Evolutionary conservation across 1,139 yeast genomes (phyloP), one percentile per base, ranked within the genome.

Genomic region (Chernovozyma aurita): DNA sequence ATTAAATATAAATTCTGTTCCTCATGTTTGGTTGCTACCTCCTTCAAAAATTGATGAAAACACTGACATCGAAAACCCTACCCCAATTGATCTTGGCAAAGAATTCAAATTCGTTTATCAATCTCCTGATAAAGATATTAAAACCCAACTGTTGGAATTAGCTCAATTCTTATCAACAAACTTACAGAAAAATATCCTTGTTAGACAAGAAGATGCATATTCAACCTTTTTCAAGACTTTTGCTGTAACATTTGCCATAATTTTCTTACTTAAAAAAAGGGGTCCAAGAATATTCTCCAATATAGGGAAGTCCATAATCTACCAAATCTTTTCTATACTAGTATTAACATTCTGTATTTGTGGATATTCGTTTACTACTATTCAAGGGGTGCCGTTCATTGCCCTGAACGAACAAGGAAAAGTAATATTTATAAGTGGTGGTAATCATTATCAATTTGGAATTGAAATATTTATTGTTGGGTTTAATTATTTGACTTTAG

Each of bases 361-460:
- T 26, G 94, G 94, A 2, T 76, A 74, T 45, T 80, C 76, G 57
- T 84, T 78, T 50, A 72, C 84, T 1, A 57, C 73, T 21, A 78
- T 79, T 39, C 66, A 77, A 44, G 69, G 69, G 2, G 76, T 78
- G 1, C 87, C 90, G 3, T 77, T 84, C 37, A 47, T 83, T n/a
- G 78, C 83, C 2, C 63, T 63, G 37, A 62, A 68, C 46, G 72
- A 70, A 8, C 45, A 68, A 1, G 73, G 76, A 5, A 57, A 63
- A 5, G 56, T 76, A 27, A 67, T 81, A 54, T 67, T 63, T 45
- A 73, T 79, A 34, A 73, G 84, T 44, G 86, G 86, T 5, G 86
- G 85, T 1, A 55, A 59, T 6, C 74, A 70, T 40, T 78, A 77
- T 62, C 92, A 83, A 53, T 78, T 82, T 55, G 92, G 92, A 1